A percentile compares a stretch with the other conserved stretches of the same genome.
Evolutionary conservation across 805 yeast species (phyloP).

Genomic region (Wickerhamomyces pijperi): DNA sequence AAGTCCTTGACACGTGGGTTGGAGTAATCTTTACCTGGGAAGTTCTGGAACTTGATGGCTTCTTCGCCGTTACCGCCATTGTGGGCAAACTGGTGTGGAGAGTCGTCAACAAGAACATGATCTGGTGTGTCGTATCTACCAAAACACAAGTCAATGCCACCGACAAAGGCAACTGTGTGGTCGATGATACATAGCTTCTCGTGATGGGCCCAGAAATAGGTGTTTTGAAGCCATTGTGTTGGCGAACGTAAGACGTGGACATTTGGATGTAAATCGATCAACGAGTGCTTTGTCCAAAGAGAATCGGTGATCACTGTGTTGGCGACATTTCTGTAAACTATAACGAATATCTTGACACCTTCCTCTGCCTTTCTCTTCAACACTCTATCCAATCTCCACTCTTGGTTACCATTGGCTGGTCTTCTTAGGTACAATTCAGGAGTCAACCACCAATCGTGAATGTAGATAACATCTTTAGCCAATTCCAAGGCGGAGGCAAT

Average conservation of each 20-base stretch:
- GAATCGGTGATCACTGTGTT: conserved; percentile 90
- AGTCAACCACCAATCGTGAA: conserved; percentile 98
- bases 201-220: conserved; percentile 98
- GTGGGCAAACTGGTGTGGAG: conserved; percentile 24
- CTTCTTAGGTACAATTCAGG: conserved; percentile 90
- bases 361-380: conserved; percentile 83
- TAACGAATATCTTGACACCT: conserved; percentile 88
- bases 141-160: conserved; percentile 92
- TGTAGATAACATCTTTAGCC: conserved; percentile 88
- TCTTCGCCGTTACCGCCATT: conserved; percentile 24
- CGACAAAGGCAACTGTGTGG: conserved; percentile 79
- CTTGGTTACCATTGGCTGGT: conserved; percentile 92
- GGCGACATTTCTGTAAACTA: conserved; percentile 90
- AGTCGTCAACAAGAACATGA: conserved; percentile 79
- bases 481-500: conserved; percentile 81
- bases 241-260: conserved; percentile 91
- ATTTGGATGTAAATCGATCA: conserved; percentile 75
- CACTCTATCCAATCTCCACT: conserved; percentile 83
- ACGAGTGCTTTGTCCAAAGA: conserved; percentile 85
- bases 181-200: conserved; percentile 85
- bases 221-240: conserved; percentile 84
- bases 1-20: conserved; percentile 92
- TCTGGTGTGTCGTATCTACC: conserved; percentile 97
- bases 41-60: conserved; percentile 39
- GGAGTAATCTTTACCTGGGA: conserved; percentile 96